Base-by-base conservation (phyloP, 192 early-diverging fungal species). In the Ambispora gerdemannii region DNA sequence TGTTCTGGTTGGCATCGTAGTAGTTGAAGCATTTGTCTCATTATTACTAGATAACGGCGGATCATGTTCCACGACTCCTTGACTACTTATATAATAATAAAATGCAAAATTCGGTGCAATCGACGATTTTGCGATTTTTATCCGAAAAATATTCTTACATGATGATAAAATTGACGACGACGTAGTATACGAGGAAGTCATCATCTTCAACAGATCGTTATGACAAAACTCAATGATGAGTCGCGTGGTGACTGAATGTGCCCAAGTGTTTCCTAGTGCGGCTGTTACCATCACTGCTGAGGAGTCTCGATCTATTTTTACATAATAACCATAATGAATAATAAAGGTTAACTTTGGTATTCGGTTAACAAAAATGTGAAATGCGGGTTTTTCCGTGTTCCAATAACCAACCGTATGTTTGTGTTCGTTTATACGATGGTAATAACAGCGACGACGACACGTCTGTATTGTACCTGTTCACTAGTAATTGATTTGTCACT, bases 181-280 rank as follows among this genome's bases (percentile, higher is more conserved):
- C 13, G 17, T 31, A 31, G 36, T 33, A 31, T 47, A 15, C n/a
- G 25, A 30, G 4, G 49, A 28, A 28, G 24, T 65, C 19, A 47
- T 34, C 24, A 30, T 60, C 17, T 19, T 31, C n/a, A 31, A 25
- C 24, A 31, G 20, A 38, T n/a, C 20, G 34, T 20, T 65, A 17
- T 65, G 36, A 65, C 28, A 65, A 24, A 13, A 38, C 22, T 65
- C 35, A 20, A 68, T 24, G 47, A 35, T 55, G 19, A 68, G n/a
- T 10, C 53, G 50, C 22, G 67, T 68, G 20, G 43, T 68, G 27
- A 68, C 53, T 35, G 67, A 53, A 55, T 68, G 67, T 27, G 67
- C 30, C 67, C 67, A 68, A 1, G 51, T 56, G 31, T 56, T 68
- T 52, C 67, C 67, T 68, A 68, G 27, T 2, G 53, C 67, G 34